Evolutionary conservation across 257 asterid genomes (phyloP).

Genomic region (Plantago major): DNA sequence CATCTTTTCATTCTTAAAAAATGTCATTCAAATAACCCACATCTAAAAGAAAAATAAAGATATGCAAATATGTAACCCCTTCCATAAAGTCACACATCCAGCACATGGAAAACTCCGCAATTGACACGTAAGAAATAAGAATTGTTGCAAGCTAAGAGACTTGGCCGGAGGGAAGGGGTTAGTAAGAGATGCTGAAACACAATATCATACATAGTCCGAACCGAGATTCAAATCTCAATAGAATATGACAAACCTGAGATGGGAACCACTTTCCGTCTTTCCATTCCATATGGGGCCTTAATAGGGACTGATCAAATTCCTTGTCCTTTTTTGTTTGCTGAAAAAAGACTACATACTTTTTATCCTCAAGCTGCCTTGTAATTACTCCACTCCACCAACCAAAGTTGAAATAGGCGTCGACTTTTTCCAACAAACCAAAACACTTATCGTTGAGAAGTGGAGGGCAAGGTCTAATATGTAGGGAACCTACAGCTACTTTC

Average conservation of each 20-base stretch:
- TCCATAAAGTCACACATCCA: no score
- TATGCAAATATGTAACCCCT: no score
- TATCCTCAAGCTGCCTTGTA: neutral
- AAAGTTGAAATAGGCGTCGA: slow-evolving; percentile 1
- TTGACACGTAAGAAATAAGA: no score
- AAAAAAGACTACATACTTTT: neutral
- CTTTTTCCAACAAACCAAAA: slow-evolving; percentile 6
- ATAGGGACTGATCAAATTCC: neutral
- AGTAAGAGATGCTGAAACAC: neutral
- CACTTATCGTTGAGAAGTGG: neutral
- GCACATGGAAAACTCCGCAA: no score
- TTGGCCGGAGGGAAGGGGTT: neutral
- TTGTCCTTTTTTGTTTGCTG: neutral
- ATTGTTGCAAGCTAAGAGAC: neutral
- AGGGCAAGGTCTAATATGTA: slow-evolving; percentile 9
- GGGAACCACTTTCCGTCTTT: slow-evolving; percentile 2
- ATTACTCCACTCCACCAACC: slow-evolving; percentile 11
- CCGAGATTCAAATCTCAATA: neutral
- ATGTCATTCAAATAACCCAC: no score
- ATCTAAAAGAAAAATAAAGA: no score
- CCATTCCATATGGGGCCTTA: slow-evolving; percentile 11
- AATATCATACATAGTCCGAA: neutral
- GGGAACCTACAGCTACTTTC: neutral
- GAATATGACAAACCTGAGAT: slow-evolving; percentile 1
- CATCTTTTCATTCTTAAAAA: no score